Evolutionary conservation across 2,329 filamentous ascomycete species (phyloP), one percentile per base, ranked within the genome.

Genomic region (Neopestalotiopsis clavispora): DNA sequence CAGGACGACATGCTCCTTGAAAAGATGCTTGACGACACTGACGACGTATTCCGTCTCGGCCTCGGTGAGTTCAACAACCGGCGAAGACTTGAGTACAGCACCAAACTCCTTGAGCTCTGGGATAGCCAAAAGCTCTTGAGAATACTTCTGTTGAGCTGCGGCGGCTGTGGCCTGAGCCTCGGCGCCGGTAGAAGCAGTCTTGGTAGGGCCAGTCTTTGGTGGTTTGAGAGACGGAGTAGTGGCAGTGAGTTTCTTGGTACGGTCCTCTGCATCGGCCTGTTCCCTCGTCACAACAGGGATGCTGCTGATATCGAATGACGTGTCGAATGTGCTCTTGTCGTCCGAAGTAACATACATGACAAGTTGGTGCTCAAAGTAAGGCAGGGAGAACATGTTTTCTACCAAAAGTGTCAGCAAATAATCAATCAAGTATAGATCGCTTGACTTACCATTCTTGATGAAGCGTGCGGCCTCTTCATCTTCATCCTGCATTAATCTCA

Each of bases 41-140:
- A 99, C 96, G 65, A 98, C 94, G 76, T 99, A 99, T 81, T 99
- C 96, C 23, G 95, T 98, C 83, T 98, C 96, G 66, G 94, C 94
- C 81, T 99, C 96, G 20, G 96, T 98, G 71, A 99, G 90, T 81
- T 98, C 95, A 73, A 97, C 89, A 64, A 92, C 84, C 32, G 89
- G 82, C 69, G 94, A 97, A 58, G 95, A 98, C 84, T 98, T 98
- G 85, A 99, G 92, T 13, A 98, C 90, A 72, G 87, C 88, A 75
- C 96, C 96, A 80, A 97, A 97, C 72, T 92, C 90, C 78, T 92
- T 92, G 85, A 99, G 90, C 80, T 98, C 95, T 71, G 95, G 94
- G 74, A 98, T 95, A 76, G 91, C 89, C 82, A 94, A 87, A 66
- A 99, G 87, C 81, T 97, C 92, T 80, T 96, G 90, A 17, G 94